Evolutionary conservation across 2,329 filamentous ascomycete genomes (phyloP).

Genomic region (Thielaviopsis ethacetica): DNA sequence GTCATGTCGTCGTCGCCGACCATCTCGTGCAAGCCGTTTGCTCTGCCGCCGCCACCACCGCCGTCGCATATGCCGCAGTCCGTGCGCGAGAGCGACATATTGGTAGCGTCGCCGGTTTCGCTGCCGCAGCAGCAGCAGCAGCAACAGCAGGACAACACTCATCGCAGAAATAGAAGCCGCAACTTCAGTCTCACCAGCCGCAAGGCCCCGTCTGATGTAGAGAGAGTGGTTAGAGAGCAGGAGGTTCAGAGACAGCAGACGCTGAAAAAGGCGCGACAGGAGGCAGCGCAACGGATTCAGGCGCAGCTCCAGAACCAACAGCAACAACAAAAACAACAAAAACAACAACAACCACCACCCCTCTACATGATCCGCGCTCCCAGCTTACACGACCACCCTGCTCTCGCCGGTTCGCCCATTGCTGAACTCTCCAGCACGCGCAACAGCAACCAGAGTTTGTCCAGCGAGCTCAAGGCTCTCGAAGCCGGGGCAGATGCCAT

Average conservation of each 20-base stretch:
- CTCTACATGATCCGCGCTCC: not conserved
- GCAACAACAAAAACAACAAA: no score
- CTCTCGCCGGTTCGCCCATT: not conserved
- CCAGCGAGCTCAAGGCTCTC: constrained; percentile 4
- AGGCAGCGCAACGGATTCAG: not conserved
- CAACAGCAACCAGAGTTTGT: constrained; percentile 1
- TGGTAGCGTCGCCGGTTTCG: no score
- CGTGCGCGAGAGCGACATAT: not conserved
- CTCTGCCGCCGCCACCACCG: no score
- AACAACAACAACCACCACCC: no score
- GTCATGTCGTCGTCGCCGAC: not conserved
- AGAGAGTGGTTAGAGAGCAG: not conserved
- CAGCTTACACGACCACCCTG: not conserved
- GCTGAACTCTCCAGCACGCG: not conserved
- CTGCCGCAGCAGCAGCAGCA: not conserved
- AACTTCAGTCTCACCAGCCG: not conserved
- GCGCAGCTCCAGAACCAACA: not conserved
- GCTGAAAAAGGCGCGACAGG: not conserved
- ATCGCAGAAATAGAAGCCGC: not conserved
- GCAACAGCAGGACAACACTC: not conserved
- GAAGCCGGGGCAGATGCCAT: not conserved
- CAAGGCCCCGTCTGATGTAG: not conserved
- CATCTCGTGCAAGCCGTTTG: not conserved
- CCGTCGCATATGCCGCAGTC: no score
- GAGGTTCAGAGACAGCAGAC: not conserved